These are phyloP conservation scores for Trichoderma oligosporum DNA, from an alignment of 2,329 filamentous ascomycete species.

Conservation along the genomic window DNA sequence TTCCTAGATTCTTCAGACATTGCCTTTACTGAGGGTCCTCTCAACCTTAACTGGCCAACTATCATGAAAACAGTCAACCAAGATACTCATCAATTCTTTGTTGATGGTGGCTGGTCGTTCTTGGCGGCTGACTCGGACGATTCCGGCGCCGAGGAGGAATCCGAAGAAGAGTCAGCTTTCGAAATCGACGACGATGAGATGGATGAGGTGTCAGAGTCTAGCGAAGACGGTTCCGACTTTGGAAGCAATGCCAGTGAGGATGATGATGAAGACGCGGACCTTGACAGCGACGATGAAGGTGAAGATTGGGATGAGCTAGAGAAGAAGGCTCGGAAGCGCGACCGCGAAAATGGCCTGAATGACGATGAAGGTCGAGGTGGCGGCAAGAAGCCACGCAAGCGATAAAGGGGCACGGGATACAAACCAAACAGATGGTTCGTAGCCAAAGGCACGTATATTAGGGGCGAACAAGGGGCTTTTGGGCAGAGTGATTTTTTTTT, in stretches of 20 bases:
- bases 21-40: slow-evolving; percentile 85
- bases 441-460: neutral
- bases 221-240: slow-evolving; percentile 85
- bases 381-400: slow-evolving; percentile 50
- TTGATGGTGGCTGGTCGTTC: slow-evolving; percentile 93
- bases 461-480: neutral
- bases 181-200: slow-evolving; percentile 86
- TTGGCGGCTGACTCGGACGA: slow-evolving; percentile 82
- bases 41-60: slow-evolving; percentile 97
- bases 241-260: slow-evolving; percentile 84
- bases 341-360: slow-evolving; percentile 54
- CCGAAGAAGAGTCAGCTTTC: slow-evolving; percentile 88
- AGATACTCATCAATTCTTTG: slow-evolving; percentile 93
- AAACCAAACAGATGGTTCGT: slow-evolving; percentile 3
- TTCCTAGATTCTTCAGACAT: slow-evolving; percentile 97
- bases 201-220: slow-evolving; percentile 71
- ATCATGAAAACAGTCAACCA: slow-evolving; percentile 99
- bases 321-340: slow-evolving; percentile 83
- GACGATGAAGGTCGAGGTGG: slow-evolving; percentile 61
- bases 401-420: slow-evolving; percentile 24
- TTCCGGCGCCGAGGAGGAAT: slow-evolving; percentile 70
- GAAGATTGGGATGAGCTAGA: slow-evolving; percentile 96
- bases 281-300: slow-evolving; percentile 66
- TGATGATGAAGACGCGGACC: slow-evolving; percentile 70
- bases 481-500: slow-evolving; percentile 4